Conservation (phyloP, 2,329 filamentous ascomycete genomes). For the Thelonectria olida region DNA sequence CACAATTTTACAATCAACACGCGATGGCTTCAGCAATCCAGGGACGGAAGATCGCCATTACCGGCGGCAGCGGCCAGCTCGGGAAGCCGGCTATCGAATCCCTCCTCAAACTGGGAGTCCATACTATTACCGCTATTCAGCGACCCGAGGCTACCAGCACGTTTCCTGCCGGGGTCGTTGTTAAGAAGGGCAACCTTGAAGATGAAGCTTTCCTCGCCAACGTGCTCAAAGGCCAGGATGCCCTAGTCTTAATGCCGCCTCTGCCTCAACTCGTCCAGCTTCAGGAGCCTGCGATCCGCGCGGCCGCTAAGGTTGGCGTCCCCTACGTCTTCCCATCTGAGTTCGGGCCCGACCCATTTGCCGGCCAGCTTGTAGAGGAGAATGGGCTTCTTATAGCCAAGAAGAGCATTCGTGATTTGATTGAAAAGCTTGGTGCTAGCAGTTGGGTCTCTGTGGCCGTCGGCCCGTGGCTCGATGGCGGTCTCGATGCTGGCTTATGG, state of each 20-base stretch:
- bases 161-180: not conserved
- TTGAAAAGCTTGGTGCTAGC: slow-evolving; percentile 20
- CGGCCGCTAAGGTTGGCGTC: slow-evolving; percentile 15
- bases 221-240: slow-evolving; percentile 17
- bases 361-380: slow-evolving; percentile 2
- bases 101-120: slow-evolving; percentile 8
- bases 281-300: slow-evolving; percentile 23
- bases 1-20: slow-evolving; percentile 1
- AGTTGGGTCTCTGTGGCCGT: slow-evolving; percentile 25
- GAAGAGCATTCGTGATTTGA: slow-evolving; percentile 16
- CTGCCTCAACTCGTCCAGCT: slow-evolving; percentile 18
- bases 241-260: slow-evolving; percentile 19
- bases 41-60: slow-evolving; percentile 17
- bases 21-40: slow-evolving; percentile 11
- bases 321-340: slow-evolving; percentile 19
- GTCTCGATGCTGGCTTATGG: slow-evolving; percentile 19
- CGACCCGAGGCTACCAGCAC: slow-evolving; percentile 14
- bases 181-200: slow-evolving; percentile 12
- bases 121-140: slow-evolving; percentile 22
- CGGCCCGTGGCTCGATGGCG: slow-evolving; percentile 17
- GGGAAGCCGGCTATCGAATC: slow-evolving; percentile 2
- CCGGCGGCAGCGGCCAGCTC: slow-evolving; percentile 16
- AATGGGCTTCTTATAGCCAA: slow-evolving; percentile 23
- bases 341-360: slow-evolving; percentile 24
- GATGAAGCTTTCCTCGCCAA: slow-evolving; percentile 16